A percentile compares a stretch with the other conserved stretches of the same genome.
phyloP scores from a whole-genome alignment of 345 rosid species.

The Chamaenerion angustifolium region DNA sequence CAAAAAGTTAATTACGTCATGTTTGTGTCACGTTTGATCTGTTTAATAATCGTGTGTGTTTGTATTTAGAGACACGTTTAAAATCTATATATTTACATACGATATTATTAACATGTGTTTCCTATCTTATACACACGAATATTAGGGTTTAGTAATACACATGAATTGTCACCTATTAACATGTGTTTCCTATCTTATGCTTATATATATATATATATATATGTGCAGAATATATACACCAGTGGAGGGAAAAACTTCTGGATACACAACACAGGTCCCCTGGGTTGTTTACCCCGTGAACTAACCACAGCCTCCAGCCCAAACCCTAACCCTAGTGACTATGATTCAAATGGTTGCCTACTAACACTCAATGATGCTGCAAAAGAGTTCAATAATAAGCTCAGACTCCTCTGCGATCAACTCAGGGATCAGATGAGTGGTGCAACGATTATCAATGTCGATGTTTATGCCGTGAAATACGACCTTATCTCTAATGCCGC shows the following conservation, averaged over 20 bases:
- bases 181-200: not conserved
- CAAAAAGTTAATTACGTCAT: too few relatives aligned
- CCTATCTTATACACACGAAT: too few relatives aligned
- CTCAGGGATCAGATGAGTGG: constrained; percentile 27
- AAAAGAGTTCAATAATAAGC: constrained; percentile 28
- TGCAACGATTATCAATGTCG: constrained; percentile 39
- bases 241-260: constrained; percentile 58
- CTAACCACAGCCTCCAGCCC: constrained; percentile 19
- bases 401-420: constrained; percentile 24
- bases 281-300: constrained; percentile 50
- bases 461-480: constrained; percentile 38
- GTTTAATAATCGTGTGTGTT: too few relatives aligned
- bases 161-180: too few relatives aligned
- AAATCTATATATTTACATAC: too few relatives aligned
- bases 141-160: too few relatives aligned
- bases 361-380: constrained; percentile 40
- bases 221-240: constrained; percentile 22
- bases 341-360: constrained; percentile 49
- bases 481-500: constrained; percentile 30
- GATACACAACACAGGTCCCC: constrained; percentile 59
- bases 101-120: too few relatives aligned
- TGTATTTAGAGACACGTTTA: too few relatives aligned
- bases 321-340: constrained; percentile 16
- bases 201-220: not conserved
- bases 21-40: too few relatives aligned